Percentiles rank a stretch among this genome's conserved stretches.
Conservation (phyloP, 768 basidiomycete genomes). For the Collybia nuda region DNA sequence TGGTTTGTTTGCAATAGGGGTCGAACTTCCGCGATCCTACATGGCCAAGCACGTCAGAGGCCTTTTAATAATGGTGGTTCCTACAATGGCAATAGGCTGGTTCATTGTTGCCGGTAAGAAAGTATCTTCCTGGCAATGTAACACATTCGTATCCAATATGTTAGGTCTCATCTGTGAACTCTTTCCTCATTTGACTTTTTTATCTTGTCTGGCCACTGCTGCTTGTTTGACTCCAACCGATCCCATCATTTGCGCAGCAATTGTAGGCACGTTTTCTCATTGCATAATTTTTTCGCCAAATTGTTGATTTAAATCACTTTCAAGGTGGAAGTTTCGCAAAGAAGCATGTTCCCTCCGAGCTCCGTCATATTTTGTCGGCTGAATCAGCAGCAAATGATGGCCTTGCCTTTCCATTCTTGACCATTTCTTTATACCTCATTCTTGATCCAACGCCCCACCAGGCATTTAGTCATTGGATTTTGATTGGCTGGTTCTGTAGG, state of each 20-base stretch:
- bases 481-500: conserved; percentile 79
- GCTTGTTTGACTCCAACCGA: conserved; percentile 94
- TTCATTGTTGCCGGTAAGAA: conserved; percentile 66
- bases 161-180: conserved; percentile 55
- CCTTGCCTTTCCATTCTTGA: conserved; percentile 90
- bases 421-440: conserved; percentile 82
- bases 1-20: conserved; percentile 93
- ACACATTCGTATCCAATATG: conserved; percentile 37
- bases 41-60: conserved; percentile 78
- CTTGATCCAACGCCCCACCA: conserved; percentile 59
- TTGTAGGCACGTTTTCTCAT: conserved; percentile 51
- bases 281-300: no score
- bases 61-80: conserved; percentile 67
- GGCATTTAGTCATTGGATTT: conserved; percentile 83
- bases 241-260: conserved; percentile 88
- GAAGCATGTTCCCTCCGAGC: conserved; percentile 67
- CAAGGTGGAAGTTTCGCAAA: conserved; percentile 70
- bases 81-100: conserved; percentile 88
- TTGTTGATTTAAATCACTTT: background rate
- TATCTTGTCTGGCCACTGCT: conserved; percentile 82
- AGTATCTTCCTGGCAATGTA: no score
- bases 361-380: conserved; percentile 80
- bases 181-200: conserved; percentile 69
- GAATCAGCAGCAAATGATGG: conserved; percentile 98
- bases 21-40: conserved; percentile 87